These are phyloP conservation scores for Agrocybe praecox DNA, from an alignment of 768 basidiomycete species.

Conservation along the genomic window DNA sequence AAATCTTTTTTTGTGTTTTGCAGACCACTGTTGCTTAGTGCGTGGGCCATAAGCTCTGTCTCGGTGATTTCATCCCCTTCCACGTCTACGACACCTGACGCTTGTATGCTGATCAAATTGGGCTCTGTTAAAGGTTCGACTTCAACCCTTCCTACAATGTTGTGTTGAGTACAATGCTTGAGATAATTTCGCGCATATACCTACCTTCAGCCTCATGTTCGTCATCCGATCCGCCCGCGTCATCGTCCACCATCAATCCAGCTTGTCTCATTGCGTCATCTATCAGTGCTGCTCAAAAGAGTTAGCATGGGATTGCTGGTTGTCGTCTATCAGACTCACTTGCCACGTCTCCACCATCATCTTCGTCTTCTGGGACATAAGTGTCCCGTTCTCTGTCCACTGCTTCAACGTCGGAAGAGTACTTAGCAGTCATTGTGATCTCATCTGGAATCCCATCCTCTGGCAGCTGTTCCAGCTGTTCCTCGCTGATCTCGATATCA, in stretches of 20 bases:
- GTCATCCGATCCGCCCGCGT: too few species aligned
- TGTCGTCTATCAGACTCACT: too few species aligned
- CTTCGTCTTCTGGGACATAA: slow-evolving; percentile 28
- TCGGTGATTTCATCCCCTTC: slow-evolving; percentile 8
- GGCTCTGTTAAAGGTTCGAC: background rate
- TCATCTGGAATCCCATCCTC: slow-evolving; percentile 33
- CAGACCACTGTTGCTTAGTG: slow-evolving; percentile 12
- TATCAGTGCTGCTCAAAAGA: too few species aligned
- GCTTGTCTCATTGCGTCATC: too few species aligned
- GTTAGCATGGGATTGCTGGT: background rate
- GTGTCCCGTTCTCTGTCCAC: slow-evolving; percentile 26
- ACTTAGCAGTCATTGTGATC: slow-evolving; percentile 18
- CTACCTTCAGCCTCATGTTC: too few species aligned
- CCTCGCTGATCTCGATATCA: background rate
- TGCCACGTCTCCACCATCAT: background rate
- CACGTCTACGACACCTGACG: slow-evolving; percentile 22
- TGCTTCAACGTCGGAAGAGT: slow-evolving; percentile 17
- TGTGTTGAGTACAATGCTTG: too few species aligned
- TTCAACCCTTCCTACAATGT: too few species aligned
- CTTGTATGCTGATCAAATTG: background rate
- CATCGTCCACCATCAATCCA: too few species aligned
- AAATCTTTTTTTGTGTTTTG: too few species aligned
- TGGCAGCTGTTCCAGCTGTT: slow-evolving; percentile 23
- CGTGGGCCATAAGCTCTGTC: slow-evolving; percentile 23
- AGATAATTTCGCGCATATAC: too few species aligned